Evolutionary conservation across 2,329 filamentous ascomycete species (phyloP).

Genomic region (Nigrospora sphaerica): DNA sequence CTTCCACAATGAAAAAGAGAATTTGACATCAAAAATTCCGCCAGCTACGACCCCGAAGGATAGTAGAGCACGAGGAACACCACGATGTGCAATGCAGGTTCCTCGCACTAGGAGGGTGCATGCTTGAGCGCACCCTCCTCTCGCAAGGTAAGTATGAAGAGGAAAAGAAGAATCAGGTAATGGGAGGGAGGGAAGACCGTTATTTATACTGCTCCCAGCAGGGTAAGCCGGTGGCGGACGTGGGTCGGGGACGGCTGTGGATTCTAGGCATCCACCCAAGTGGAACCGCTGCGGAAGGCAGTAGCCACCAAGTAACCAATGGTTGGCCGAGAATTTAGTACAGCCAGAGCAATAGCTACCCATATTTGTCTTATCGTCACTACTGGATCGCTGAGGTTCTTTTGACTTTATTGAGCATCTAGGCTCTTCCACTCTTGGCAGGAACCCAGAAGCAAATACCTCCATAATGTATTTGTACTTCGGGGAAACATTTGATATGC

Average conservation of each 20-base stretch:
- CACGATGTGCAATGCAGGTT: constrained; percentile 43
- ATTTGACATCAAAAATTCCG: constrained; percentile 35
- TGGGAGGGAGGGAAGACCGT: not conserved
- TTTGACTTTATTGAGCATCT: too few species aligned
- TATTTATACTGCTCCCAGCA: not conserved
- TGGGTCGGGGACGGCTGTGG: too few species aligned
- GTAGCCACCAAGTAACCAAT: too few species aligned
- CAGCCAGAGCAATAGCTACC: too few species aligned
- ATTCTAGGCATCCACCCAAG: not conserved
- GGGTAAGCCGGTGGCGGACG: not conserved
- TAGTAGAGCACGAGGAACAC: constrained; percentile 36
- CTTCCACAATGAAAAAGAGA: constrained; percentile 5
- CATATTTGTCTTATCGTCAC: too few species aligned
- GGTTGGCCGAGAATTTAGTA: too few species aligned
- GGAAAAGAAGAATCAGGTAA: constrained; percentile 20
- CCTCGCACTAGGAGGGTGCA: constrained; percentile 27
- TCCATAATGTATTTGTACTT: too few species aligned
- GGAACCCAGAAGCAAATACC: too few species aligned
- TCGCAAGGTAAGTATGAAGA: constrained; percentile 41
- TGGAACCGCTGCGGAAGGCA: too few species aligned
- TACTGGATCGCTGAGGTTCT: too few species aligned
- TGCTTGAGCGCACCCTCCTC: constrained; percentile 32
- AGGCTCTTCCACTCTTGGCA: too few species aligned
- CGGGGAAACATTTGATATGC: too few species aligned
- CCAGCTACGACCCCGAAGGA: constrained; percentile 40